phyloP scores from a whole-genome alignment of 2,329 filamentous ascomycete species.

The Peltaster fructicola region DNA sequence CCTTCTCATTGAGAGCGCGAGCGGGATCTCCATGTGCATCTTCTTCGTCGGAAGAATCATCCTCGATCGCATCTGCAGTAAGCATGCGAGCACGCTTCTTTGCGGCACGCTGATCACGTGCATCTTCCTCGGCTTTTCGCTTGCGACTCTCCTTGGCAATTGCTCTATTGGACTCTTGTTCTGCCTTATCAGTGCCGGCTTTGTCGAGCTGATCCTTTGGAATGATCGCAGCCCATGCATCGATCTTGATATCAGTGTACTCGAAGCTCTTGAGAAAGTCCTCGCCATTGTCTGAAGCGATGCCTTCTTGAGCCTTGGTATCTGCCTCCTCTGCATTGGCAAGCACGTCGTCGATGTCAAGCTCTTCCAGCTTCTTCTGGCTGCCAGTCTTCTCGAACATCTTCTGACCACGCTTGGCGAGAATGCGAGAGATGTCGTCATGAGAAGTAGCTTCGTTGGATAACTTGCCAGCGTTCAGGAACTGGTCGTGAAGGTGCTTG shows the following conservation, averaged over 20 bases:
- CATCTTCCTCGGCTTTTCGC: constrained; percentile 46
- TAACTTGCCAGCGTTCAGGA: constrained; percentile 40
- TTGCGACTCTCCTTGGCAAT: constrained; percentile 69
- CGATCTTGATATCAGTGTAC: constrained; percentile 92
- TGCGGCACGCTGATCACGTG: constrained; percentile 45
- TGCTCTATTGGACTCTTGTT: constrained; percentile 72
- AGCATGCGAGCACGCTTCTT: constrained; percentile 55
- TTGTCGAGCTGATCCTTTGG: constrained; percentile 79
- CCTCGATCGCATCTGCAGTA: constrained; percentile 39
- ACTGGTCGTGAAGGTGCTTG: constrained; percentile 67
- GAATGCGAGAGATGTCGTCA: constrained; percentile 87
- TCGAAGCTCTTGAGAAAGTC: constrained; percentile 83
- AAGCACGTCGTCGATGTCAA: constrained; percentile 92
- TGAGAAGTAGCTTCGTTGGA: constrained; percentile 69
- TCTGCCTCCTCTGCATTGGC: constrained; percentile 95
- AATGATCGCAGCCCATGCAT: constrained; percentile 98
- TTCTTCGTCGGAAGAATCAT: constrained; percentile 37
- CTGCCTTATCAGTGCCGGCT: constrained; percentile 69
- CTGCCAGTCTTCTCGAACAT: constrained; percentile 98
- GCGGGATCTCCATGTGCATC: constrained; percentile 54
- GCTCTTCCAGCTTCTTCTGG: constrained; percentile 86
- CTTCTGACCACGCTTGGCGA: constrained; percentile 95
- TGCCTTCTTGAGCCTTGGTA: constrained; percentile 84
- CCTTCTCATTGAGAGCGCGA: constrained; percentile 80
- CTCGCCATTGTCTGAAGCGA: constrained; percentile 88